These are phyloP conservation scores for Fagopyrum esculentum DNA, from an alignment of 148 eudicot genomes.

Conservation along the genomic window DNA sequence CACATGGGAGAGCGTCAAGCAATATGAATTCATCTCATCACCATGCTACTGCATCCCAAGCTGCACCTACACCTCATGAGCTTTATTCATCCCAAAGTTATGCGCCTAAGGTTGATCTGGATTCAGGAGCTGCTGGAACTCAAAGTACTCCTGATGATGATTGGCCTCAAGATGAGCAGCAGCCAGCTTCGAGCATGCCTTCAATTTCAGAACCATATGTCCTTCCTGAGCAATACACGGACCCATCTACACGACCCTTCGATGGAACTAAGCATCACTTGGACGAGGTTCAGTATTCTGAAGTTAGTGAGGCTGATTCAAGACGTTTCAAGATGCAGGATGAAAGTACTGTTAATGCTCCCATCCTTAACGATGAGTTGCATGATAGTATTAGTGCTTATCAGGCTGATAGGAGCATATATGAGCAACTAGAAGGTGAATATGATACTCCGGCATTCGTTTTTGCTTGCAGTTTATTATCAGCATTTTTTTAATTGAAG, in stretches of 20 bases:
- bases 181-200: conserved; percentile 31
- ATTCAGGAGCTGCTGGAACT: conserved; percentile 21
- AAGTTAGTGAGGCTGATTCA: conserved; percentile 32
- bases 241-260: conserved; percentile 24
- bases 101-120: conserved; percentile 28
- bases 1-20: conserved; percentile 47
- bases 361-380: conserved; percentile 47
- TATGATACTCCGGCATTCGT: conserved; percentile 17
- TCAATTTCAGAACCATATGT: conserved; percentile 32
- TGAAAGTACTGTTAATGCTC: conserved; percentile 36
- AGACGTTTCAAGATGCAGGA: conserved; percentile 33
- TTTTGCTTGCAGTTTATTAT: not conserved
- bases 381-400: conserved; percentile 44
- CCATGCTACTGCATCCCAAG: conserved; percentile 25
- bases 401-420: conserved; percentile 33
- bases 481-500: not conserved
- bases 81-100: conserved; percentile 31
- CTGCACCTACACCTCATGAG: conserved; percentile 28
- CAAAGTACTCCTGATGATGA: conserved; percentile 49
- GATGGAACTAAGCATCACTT: conserved; percentile 29
- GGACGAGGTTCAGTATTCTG: conserved; percentile 37
- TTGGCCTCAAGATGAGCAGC: conserved; percentile 70
- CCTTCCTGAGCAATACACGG: conserved; percentile 40
- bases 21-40: conserved; percentile 32
- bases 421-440: conserved; percentile 52